Evolutionary conservation across 495 filamentous ascomycete species (phyloP).

Genomic region (Hyaloscypha finlandica): DNA sequence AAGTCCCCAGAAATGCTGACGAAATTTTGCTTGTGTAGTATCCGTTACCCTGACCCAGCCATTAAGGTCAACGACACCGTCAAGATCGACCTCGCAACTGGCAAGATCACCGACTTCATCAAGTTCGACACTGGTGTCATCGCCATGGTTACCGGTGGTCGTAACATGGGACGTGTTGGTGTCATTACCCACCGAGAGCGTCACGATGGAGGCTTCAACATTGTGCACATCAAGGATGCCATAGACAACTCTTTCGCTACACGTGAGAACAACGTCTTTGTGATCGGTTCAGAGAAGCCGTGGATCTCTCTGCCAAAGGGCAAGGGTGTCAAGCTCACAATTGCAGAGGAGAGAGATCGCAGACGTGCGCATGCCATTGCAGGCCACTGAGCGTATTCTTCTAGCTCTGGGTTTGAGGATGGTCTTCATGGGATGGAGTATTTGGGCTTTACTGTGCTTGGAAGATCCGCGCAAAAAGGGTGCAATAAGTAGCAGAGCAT

Average conservation of each 20-base stretch:
- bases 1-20: conserved; percentile 30
- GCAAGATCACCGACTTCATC: conserved; percentile 96
- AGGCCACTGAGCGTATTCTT: conserved; percentile 36
- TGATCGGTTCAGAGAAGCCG: conserved; percentile 96
- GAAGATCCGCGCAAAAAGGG: conserved; percentile 11
- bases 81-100: conserved; percentile 95
- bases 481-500: conserved; percentile 23
- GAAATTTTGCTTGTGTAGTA: conserved; percentile 55
- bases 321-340: conserved; percentile 99
- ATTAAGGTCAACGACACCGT: conserved; percentile 99
- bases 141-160: conserved; percentile 97
- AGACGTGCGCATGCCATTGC: conserved; percentile 78
- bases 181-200: conserved; percentile 99
- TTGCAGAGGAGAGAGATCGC: conserved; percentile 97
- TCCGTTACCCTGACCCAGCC: conserved; percentile 95
- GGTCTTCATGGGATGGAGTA: conserved; percentile 29
- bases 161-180: conserved; percentile 99
- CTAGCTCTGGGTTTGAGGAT: conserved; percentile 21
- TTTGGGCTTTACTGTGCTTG: conserved; percentile 29
- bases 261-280: conserved; percentile 97
- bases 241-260: conserved; percentile 99
- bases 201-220: conserved; percentile 99
- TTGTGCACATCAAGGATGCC: conserved; percentile 99
- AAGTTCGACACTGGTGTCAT: conserved; percentile 96
- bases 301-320: conserved; percentile 99